Conservation (phyloP, 1,284 basidiomycete species). For the Apiotrichum laibachii region DNA sequence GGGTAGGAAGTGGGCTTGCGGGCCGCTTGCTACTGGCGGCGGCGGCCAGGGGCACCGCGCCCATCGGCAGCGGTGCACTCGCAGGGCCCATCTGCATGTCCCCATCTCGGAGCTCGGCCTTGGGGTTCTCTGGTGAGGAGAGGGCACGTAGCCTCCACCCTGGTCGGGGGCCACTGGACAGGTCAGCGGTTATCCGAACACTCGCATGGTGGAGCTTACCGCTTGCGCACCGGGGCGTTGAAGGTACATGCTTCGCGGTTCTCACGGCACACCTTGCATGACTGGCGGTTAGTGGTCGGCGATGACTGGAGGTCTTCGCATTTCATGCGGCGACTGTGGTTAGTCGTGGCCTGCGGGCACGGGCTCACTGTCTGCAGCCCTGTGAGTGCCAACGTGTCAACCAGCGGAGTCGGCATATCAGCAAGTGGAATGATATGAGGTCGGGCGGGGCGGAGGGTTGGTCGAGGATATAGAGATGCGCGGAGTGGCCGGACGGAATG, state of each 20-base stretch:
- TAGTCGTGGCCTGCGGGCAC: not conserved
- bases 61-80: not conserved
- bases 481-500: too few relatives aligned
- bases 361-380: slow-evolving; percentile 26
- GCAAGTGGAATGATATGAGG: too few relatives aligned
- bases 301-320: slow-evolving; percentile 25
- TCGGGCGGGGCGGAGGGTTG: too few relatives aligned
- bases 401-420: too few relatives aligned
- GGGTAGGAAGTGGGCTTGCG: too few relatives aligned
- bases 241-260: slow-evolving; percentile 27
- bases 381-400: slow-evolving; percentile 1
- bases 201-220: slow-evolving; percentile 17
- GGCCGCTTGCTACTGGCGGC: too few relatives aligned
- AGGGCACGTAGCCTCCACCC: slow-evolving; percentile 12
- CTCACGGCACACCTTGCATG: slow-evolving; percentile 31
- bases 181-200: not conserved
- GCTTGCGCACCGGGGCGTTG: slow-evolving; percentile 27
- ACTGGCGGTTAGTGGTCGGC: slow-evolving; percentile 1
- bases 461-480: too few relatives aligned
- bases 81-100: not conserved
- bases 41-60: not conserved
- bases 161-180: slow-evolving; percentile 12
- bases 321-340: slow-evolving; percentile 29
- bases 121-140: slow-evolving; percentile 7
- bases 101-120: not conserved